phyloP scores from a whole-genome alignment of 2,329 filamentous ascomycete species.

The Colletotrichum plurivorum region DNA sequence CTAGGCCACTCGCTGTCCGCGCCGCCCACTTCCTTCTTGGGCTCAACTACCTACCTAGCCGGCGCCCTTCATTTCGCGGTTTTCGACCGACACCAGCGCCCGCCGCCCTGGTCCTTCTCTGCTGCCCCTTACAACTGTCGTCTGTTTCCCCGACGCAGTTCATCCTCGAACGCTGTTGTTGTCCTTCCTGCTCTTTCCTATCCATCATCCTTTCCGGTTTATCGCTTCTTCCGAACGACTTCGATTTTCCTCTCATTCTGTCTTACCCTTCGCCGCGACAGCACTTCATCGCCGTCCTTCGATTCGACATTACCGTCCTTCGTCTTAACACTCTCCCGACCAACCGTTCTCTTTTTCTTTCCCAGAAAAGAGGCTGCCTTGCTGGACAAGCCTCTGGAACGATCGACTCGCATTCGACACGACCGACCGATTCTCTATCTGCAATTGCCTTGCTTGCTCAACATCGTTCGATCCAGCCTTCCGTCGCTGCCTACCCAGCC shows the following conservation, averaged over 20 bases:
- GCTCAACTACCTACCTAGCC: constrained; percentile 31
- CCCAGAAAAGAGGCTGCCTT: constrained; percentile 35
- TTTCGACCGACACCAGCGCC: constrained; percentile 25
- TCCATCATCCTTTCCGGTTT: constrained; percentile 31
- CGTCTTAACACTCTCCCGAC: constrained; percentile 17
- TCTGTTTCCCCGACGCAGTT: constrained; percentile 16
- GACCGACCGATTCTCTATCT: neutral
- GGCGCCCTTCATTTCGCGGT: constrained; percentile 37
- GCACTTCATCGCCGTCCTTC: constrained; percentile 17
- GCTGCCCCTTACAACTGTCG: constrained; percentile 36
- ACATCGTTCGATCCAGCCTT: constrained; percentile 13
- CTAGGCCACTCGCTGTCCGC: constrained; percentile 28
- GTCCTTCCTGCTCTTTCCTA: constrained; percentile 21
- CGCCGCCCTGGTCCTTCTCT: constrained; percentile 18
- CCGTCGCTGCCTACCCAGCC: constrained; percentile 6
- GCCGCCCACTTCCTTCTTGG: constrained; percentile 37
- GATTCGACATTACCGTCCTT: constrained; percentile 22
- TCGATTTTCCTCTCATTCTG: constrained; percentile 11
- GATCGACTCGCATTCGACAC: constrained; percentile 23
- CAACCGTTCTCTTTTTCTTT: constrained; percentile 29
- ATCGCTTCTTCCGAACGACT: constrained; percentile 26
- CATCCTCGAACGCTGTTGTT: constrained; percentile 20
- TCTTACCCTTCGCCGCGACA: constrained; percentile 14
- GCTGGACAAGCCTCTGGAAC: constrained; percentile 40
- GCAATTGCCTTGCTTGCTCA: neutral